A percentile compares a stretch with the other conserved stretches of the same genome.
phyloP scores from a whole-genome alignment of 192 early-diverging fungal genomes.

The Coemansia asiatica region DNA sequence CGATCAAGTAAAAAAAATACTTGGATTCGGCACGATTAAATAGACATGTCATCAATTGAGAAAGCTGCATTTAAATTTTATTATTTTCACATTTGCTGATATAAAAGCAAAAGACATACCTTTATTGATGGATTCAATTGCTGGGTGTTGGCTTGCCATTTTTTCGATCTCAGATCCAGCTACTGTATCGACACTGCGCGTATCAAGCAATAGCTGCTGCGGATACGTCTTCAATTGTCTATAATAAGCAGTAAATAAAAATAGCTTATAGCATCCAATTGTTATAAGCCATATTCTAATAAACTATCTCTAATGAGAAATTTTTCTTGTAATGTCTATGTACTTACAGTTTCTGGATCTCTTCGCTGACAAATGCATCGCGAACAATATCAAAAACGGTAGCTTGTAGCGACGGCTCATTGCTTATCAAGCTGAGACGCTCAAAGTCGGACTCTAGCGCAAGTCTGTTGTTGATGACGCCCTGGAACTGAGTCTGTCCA shows the following conservation, averaged over 20 bases:
- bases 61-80: no score
- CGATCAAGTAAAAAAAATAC: neutral
- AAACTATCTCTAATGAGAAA: no score
- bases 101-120: constrained; percentile 8
- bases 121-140: neutral
- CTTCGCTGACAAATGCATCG: constrained; percentile 25
- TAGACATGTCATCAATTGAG: no score
- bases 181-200: neutral
- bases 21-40: neutral
- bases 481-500: constrained; percentile 31
- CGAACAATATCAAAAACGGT: constrained; percentile 22
- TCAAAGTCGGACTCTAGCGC: constrained; percentile 27
- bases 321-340: no score
- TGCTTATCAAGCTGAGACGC: constrained; percentile 16
- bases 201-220: neutral
- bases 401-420: neutral
- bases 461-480: constrained; percentile 15
- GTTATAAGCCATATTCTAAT: neutral
- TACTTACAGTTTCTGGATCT: constrained; percentile 39
- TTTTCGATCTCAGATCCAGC: constrained; percentile 4
- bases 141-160: constrained; percentile 22
- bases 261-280: no score
- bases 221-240: neutral
- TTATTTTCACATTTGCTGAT: neutral
- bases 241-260: no score